Base-by-base conservation (phyloP, 805 yeast species). In the Zygoascus biomembranicola region DNA sequence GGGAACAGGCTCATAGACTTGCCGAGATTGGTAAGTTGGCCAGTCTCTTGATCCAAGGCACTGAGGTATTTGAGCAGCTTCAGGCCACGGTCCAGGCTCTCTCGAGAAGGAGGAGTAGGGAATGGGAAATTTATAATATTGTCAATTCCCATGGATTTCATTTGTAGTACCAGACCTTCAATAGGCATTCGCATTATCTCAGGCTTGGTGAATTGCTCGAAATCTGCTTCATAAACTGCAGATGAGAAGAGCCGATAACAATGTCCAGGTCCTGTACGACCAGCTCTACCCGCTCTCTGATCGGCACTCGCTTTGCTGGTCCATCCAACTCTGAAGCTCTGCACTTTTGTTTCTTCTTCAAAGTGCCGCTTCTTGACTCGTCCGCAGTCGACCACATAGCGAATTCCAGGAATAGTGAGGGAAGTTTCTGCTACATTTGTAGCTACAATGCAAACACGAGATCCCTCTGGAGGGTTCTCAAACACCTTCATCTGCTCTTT, bases 361-460 rank as follows among this genome's bases (percentile, higher is more conserved):
- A 74, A 89, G 57, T 80, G 81, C 52, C 97, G 77, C 66, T 92
- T 97, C 63, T 94, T 94, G 0, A 95, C 78, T 57, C 98, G 79
- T 23, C 99, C 99, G 69, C 95, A 81, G 68, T 94, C 99, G 48
- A 94, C 87, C 37, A 94, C 99, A 65, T 94, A 94, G 54, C 95
- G 75, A 41, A 95, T 87, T 9, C 95, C 95, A 0, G 99, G 99
- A 61, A 94, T 94, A 0, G 99, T 94, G 66, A 94, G 77, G 1
- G 97, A 90, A 0, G 99, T 94, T 68, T 94, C 99, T 0, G 99
- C 99, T 54, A 94, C 95, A 65, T 94, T 94, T 1, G 99, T 94
- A 5, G 99, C 96, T 32, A 94, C 88, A 42, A 94, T 85, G 73
- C 97, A 90, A 9, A 94, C 68, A 62, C 99, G 77, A 43, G 90